These are phyloP conservation scores for Tetrastigma voinierianum DNA, from an alignment of 164 flowering plant genomes.

Conservation along the genomic window DNA sequence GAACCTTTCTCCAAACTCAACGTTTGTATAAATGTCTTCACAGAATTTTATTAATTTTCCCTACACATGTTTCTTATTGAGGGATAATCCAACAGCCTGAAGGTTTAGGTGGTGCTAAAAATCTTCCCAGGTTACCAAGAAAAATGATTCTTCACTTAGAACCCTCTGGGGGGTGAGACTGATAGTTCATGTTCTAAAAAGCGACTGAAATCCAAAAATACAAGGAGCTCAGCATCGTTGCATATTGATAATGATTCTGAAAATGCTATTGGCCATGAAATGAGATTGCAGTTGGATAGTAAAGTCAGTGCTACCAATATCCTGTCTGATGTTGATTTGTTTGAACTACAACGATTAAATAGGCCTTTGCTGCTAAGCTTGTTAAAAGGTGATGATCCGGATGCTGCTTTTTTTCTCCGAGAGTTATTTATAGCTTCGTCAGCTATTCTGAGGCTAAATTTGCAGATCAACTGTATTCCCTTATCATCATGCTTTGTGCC, in stretches of 20 bases:
- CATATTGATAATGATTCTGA: slow-evolving; percentile 14
- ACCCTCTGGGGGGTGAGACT: slow-evolving; percentile 2
- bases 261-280: slow-evolving; percentile 4
- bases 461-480: slow-evolving; percentile 21
- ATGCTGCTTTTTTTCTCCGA: slow-evolving; percentile 52
- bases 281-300: slow-evolving; percentile 11
- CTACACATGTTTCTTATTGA: slow-evolving; percentile 32
- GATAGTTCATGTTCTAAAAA: slow-evolving; percentile 8
- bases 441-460: slow-evolving; percentile 58
- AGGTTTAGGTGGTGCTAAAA: slow-evolving; percentile 12
- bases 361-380: slow-evolving; percentile 44
- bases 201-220: slow-evolving; percentile 12
- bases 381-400: slow-evolving; percentile 61
- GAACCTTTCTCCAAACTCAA: slow-evolving; percentile 31
- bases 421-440: slow-evolving; percentile 66
- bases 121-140: slow-evolving; percentile 11
- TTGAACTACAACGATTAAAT: slow-evolving; percentile 30
- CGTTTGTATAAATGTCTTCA: slow-evolving; percentile 28
- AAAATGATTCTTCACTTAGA: slow-evolving; percentile 11
- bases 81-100: slow-evolving; percentile 20
- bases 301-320: slow-evolving; percentile 21
- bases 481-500: slow-evolving; percentile 34
- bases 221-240: slow-evolving; percentile 11
- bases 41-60: slow-evolving; percentile 31
- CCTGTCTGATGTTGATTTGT: slow-evolving; percentile 28